phyloP scores from a whole-genome alignment of 768 basidiomycete species.

The Lactifluus subvellereus region DNA sequence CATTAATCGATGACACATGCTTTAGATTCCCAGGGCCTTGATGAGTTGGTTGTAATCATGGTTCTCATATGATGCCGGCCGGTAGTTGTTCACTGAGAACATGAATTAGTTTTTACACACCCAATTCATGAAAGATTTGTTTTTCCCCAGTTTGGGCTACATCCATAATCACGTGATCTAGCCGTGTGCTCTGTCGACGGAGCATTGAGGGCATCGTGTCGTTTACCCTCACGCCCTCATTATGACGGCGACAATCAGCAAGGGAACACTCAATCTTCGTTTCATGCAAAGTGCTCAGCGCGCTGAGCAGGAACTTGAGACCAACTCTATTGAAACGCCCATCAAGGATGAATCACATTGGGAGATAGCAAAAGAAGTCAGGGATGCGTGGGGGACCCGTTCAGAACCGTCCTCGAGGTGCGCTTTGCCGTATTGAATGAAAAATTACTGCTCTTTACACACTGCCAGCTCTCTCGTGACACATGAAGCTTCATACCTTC shows the following conservation, averaged over 20 bases:
- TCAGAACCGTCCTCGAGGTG: constrained; percentile 14
- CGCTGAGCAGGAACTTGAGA: background rate
- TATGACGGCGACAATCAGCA: constrained; percentile 19
- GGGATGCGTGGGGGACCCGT: constrained; percentile 16
- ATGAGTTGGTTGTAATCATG: too few species aligned
- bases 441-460: background rate
- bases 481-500: constrained; percentile 24
- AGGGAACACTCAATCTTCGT: constrained; percentile 22
- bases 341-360: constrained; percentile 19
- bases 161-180: background rate
- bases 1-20: background rate
- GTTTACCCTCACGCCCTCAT: background rate
- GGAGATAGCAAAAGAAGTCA: constrained; percentile 18
- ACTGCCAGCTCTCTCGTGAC: constrained; percentile 8
- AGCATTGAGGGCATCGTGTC: too few species aligned
- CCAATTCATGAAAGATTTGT: too few species aligned
- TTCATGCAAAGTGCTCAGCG: constrained; percentile 23
- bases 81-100: too few species aligned
- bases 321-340: background rate
- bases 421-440: background rate
- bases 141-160: too few species aligned
- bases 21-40: background rate
- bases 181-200: too few species aligned
- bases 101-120: too few species aligned
- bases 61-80: too few species aligned